phyloP scores from a whole-genome alignment of 805 yeast species.

The Hanseniaspora pseudoguilliermondii region DNA sequence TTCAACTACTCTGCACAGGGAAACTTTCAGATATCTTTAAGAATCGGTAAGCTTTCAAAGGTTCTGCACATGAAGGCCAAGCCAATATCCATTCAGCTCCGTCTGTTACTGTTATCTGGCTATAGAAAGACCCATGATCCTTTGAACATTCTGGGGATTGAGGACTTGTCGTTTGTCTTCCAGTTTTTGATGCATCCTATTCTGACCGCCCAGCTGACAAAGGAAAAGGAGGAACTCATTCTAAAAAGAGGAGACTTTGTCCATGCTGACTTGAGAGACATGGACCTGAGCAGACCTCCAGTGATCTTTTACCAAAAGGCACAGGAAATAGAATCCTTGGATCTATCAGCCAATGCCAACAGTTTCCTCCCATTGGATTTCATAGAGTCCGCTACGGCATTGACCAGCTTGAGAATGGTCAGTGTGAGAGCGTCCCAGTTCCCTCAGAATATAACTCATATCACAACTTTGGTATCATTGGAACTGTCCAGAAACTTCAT shows the following conservation, averaged over 20 bases:
- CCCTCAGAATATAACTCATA: constrained; percentile 61
- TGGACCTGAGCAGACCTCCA: constrained; percentile 74
- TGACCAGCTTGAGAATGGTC: constrained; percentile 54
- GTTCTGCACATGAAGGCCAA: constrained; percentile 58
- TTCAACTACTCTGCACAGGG: constrained; percentile 58
- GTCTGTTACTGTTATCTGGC: constrained; percentile 61
- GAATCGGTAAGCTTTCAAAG: constrained; percentile 65
- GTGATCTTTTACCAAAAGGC: constrained; percentile 69
- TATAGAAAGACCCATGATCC: constrained; percentile 58
- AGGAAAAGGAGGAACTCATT: constrained; percentile 58
- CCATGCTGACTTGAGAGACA: constrained; percentile 57
- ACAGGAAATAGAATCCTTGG: constrained; percentile 64
- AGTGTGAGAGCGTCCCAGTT: constrained; percentile 61
- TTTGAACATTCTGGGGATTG: constrained; percentile 65
- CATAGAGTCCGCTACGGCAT: constrained; percentile 64
- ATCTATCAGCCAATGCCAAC: constrained; percentile 78
- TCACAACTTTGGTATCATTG: constrained; percentile 50
- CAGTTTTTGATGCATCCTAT: constrained; percentile 62
- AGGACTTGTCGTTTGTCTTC: constrained; percentile 69
- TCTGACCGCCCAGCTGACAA: constrained; percentile 45
- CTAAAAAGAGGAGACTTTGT: constrained; percentile 46
- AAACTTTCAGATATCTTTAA: constrained; percentile 62
- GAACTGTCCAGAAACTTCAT: constrained; percentile 72
- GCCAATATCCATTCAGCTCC: constrained; percentile 67
- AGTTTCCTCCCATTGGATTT: constrained; percentile 74